Base-by-base conservation (phyloP, 2,329 filamentous ascomycete species). In the Meredithiella fracta region DNA sequence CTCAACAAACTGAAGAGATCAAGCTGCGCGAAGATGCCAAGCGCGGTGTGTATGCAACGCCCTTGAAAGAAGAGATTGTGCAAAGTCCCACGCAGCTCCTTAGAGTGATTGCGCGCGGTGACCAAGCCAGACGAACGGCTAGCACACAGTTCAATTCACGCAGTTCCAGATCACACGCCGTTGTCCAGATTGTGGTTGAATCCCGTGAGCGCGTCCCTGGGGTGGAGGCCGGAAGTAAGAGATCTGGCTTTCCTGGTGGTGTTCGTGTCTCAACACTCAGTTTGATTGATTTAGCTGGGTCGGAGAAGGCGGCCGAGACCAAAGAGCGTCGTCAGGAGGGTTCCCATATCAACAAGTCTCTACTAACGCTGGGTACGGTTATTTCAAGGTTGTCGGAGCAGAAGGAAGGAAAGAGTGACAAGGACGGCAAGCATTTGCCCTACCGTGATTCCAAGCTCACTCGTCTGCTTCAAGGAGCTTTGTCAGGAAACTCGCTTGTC, bases 401-500 rank as follows among this genome's bases (percentile, higher is more conserved):
- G 64, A 91, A 89, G 67, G 77, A 85, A 57, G 78, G 77, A 54
- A 86, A 84, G 65, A 75, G 70, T 15, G 88, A 94, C 63, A 90
- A 89, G 65, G 86, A 94, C 62, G 84, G 80, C 52, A 94, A 94
- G 67, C 92, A 98, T 75, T 69, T 98, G 60, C 92, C 92, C 2
- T 98, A 97, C 68, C 80, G 92, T 67, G 92, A 98, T 71, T 97
- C 90, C 76, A 98, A 98, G 68, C 79, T 98, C 62, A 98, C 92
- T 9, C 79, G 92, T 63, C 73, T 98, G 59, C 74, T 98, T 38
- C 92, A 98, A 70, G 87, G 88, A 42, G 92, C 92, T 2, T 72
- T 98, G 40, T 94, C 91, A 0, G 92, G 92, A 52, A 86, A 91
- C 66, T 95, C 92, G 2, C 77, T 98, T 14, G 89, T 98, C 64